Percentiles rank a stretch among this genome's conserved stretches.
phyloP scores from a whole-genome alignment of 495 filamentous ascomycete species.

The Penicillium manginii region DNA sequence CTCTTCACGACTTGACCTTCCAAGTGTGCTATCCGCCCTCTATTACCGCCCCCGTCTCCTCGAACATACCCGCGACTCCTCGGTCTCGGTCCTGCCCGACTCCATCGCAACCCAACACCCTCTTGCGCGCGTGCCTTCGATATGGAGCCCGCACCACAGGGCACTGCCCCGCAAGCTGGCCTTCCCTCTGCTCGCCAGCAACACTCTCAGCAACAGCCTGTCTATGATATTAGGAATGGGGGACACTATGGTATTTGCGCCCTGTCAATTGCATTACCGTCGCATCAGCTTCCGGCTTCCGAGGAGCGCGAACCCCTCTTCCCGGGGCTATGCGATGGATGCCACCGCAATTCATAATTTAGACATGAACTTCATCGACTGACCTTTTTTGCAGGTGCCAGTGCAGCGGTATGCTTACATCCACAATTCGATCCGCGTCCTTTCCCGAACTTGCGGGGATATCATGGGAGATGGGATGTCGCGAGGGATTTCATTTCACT shows the following conservation, averaged over 20 bases:
- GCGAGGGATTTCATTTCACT: not conserved
- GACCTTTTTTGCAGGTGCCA: constrained; percentile 62
- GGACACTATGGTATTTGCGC: constrained; percentile 78
- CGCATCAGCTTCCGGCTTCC: not conserved
- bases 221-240: constrained; percentile 80
- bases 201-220: constrained; percentile 43
- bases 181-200: constrained; percentile 43
- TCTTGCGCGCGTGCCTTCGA: constrained; percentile 15
- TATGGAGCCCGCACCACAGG: constrained; percentile 63
- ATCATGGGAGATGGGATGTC: not conserved
- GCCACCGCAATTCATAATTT: not conserved
- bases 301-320: not conserved
- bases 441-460: not conserved
- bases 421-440: constrained; percentile 5
- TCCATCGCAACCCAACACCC: not conserved
- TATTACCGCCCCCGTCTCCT: not conserved
- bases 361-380: not conserved
- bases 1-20: not conserved
- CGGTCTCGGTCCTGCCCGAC: constrained; percentile 2
- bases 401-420: constrained; percentile 67
- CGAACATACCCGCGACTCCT: not conserved
- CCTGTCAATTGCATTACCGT: not conserved
- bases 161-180: constrained; percentile 58
- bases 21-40: not conserved
- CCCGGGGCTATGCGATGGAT: not conserved